Percentiles rank a stretch among this genome's conserved stretches.
Evolutionary conservation across 2,329 filamentous ascomycete species (phyloP).

Genomic region (Scedosporium aurantiacum): DNA sequence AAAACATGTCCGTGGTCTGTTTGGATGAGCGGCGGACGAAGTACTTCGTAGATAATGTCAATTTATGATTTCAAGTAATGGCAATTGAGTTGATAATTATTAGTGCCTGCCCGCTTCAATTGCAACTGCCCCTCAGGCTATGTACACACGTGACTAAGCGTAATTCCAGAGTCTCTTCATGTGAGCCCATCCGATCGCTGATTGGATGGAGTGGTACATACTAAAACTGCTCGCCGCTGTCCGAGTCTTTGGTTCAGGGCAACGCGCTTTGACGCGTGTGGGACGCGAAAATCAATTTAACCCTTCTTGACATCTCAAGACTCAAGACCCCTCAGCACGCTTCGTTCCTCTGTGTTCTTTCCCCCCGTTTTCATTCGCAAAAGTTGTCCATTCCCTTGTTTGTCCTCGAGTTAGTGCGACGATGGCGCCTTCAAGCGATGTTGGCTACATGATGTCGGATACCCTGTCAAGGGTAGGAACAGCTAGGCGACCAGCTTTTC

Average conservation of each 20-base stretch:
- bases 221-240: no score
- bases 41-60: no score
- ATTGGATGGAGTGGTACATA: no score
- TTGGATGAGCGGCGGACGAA: no score
- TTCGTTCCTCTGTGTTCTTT: background rate
- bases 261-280: background rate
- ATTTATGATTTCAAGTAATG: no score
- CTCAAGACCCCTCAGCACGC: background rate
- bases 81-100: no score
- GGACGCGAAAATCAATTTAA: conserved; percentile 3
- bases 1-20: no score
- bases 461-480: conserved; percentile 30
- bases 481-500: conserved; percentile 31
- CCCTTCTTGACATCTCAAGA: background rate
- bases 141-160: no score
- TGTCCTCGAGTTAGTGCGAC: conserved; percentile 6
- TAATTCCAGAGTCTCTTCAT: no score
- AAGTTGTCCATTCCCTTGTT: background rate
- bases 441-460: conserved; percentile 47
- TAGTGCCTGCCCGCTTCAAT: no score
- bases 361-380: background rate
- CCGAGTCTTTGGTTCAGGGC: background rate
- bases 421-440: conserved; percentile 46
- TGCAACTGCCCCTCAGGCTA: no score
- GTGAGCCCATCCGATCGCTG: no score